phyloP scores from a whole-genome alignment of 805 yeast species.

The Wickerhamomyces alni region DNA sequence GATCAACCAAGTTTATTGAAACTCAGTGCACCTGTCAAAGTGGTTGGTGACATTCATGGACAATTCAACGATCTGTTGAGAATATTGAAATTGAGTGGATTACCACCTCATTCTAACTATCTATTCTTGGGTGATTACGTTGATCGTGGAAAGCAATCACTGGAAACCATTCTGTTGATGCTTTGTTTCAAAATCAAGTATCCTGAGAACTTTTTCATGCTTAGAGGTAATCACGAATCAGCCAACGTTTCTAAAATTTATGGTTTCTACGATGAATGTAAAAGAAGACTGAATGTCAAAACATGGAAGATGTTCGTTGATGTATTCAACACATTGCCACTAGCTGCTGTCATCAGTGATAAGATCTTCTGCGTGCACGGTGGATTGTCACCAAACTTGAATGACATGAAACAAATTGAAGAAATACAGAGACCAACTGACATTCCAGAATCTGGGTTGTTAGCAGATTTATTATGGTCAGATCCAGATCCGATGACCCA shows the following conservation, averaged over 20 bases:
- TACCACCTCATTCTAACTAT: conserved; percentile 92
- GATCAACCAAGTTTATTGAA: conserved; percentile 88
- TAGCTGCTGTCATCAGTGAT: conserved; percentile 92
- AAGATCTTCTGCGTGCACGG: conserved; percentile 91
- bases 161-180: conserved; percentile 83
- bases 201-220: conserved; percentile 89
- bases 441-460: conserved; percentile 71
- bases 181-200: conserved; percentile 93
- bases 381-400: conserved; percentile 70
- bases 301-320: conserved; percentile 93
- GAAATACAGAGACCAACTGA: conserved; percentile 76
- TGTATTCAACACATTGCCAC: conserved; percentile 91
- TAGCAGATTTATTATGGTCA: conserved; percentile 79
- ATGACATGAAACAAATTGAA: conserved; percentile 60
- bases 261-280: conserved; percentile 97
- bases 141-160: conserved; percentile 93
- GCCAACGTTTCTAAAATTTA: conserved; percentile 95
- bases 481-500: conserved; percentile 58
- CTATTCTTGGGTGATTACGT: conserved; percentile 94
- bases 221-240: conserved; percentile 96
- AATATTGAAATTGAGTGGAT: conserved; percentile 91
- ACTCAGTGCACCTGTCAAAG: conserved; percentile 70
- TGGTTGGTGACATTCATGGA: conserved; percentile 94
- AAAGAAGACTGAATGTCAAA: conserved; percentile 84
- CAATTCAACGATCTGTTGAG: conserved; percentile 90